A percentile compares a stretch with the other conserved stretches of the same genome.
These are phyloP conservation scores for Phytophthora pisi DNA, from an alignment of 352 stramenopile genomes.

Conservation along the genomic window DNA sequence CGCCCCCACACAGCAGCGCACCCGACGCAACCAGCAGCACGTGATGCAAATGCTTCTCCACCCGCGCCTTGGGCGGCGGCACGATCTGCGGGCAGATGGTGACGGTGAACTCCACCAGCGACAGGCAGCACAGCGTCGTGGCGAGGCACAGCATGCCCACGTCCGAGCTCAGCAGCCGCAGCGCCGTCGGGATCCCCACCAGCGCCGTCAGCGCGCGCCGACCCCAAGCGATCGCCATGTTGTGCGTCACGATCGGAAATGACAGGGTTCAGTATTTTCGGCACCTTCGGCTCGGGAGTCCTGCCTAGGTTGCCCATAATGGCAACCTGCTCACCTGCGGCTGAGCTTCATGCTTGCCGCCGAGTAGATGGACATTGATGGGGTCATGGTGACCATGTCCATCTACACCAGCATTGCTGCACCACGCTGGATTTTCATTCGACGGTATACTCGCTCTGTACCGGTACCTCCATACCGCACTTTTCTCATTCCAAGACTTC, in stretches of 20 bases:
- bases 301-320: too few species aligned
- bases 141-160: constrained; percentile 59
- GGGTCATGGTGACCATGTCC: too few species aligned
- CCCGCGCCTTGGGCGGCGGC: constrained; percentile 19
- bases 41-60: constrained; percentile 24
- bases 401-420: too few species aligned
- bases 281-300: neutral
- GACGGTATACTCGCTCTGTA: too few species aligned
- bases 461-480: too few species aligned
- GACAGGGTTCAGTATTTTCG: constrained; percentile 16
- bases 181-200: constrained; percentile 63
- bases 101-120: constrained; percentile 60
- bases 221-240: constrained; percentile 58
- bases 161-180: constrained; percentile 56
- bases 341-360: too few species aligned
- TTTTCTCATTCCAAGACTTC: too few species aligned
- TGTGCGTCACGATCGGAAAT: constrained; percentile 21
- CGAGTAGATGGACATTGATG: too few species aligned
- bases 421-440: too few species aligned
- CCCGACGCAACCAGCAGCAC: constrained; percentile 38
- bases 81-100: constrained; percentile 57
- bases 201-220: constrained; percentile 59
- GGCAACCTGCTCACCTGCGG: too few species aligned
- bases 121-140: constrained; percentile 52
- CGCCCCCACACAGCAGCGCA: constrained; percentile 35